phyloP scores from a whole-genome alignment of 1,139 yeast species.

The Hyphopichia pseudoburtonii region DNA sequence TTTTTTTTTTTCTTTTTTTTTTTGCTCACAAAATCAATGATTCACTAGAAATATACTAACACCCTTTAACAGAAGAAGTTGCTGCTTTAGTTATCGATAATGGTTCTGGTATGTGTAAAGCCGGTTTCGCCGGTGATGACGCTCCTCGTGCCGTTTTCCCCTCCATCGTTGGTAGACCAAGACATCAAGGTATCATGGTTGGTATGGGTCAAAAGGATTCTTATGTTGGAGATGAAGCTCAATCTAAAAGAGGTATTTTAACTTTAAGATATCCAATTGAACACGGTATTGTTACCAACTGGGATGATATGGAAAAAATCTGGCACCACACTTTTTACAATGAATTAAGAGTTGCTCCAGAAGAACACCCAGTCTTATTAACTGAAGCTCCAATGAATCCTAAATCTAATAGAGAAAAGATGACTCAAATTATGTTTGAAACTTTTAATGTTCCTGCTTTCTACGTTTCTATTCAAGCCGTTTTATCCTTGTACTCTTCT shows the following conservation, averaged over 20 bases:
- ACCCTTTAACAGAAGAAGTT: constrained; percentile 44
- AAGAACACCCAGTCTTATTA: constrained; percentile 96
- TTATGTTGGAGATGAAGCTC: constrained; percentile 99
- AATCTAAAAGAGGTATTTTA: constrained; percentile 99
- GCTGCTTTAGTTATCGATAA: constrained; percentile 92
- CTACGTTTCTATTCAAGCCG: constrained; percentile 98
- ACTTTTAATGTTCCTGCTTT: constrained; percentile 99
- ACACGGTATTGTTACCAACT: constrained; percentile 99
- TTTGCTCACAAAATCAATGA: too few species aligned
- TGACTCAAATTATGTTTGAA: constrained; percentile 98
- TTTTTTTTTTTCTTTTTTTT: background rate
- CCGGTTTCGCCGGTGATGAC: constrained; percentile 99
- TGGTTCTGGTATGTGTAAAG: constrained; percentile 99
- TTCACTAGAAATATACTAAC: constrained; percentile 28
- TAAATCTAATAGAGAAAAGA: constrained; percentile 98
- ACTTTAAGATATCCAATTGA: constrained; percentile 98
- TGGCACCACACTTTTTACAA: constrained; percentile 99
- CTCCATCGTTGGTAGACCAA: constrained; percentile 99
- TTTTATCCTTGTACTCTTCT: constrained; percentile 94
- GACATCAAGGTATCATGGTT: constrained; percentile 99
- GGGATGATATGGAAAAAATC: constrained; percentile 99
- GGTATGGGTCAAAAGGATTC: constrained; percentile 99
- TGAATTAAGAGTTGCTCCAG: constrained; percentile 98
- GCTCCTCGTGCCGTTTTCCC: constrained; percentile 99
- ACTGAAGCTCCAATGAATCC: constrained; percentile 99